Base-by-base conservation (phyloP, 83 land plant species). In the Picea abies region DNA sequence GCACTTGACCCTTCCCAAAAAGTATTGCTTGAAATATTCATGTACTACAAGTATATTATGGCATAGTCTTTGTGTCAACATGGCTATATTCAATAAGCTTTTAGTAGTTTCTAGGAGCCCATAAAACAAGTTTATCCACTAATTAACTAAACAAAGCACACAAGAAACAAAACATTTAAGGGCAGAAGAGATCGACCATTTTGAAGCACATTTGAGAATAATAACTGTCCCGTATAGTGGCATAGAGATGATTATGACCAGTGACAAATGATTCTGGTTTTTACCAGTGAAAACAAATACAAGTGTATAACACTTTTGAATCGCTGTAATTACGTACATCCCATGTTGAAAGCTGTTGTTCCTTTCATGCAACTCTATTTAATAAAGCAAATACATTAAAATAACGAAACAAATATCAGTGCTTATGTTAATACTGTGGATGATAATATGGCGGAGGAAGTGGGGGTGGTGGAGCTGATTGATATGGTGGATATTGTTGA, bases 401-500 rank as follows among this genome's bases (percentile, higher is more conserved):
- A 19, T 39, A 73, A 73, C 11, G 12, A 39, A 44, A 39, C 52
- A 73, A 44, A 3, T 2, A 20, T 5, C 10, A 41, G 3, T 44
- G 11, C 17, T 15, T 44, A 49, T 9, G 17, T 56, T 52, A 56
- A 69, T n/a, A 72, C 41, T 62, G 82, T 3, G 69, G 71, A 16
- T 61, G 82, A 68, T 68, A 72, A 71, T 81, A 60, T 5, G 56
- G 23, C 1, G 41, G 83, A 10, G 60, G 66, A 2, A 79, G 63
- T 82, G 84, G 26, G 17, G 64, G 29, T 22, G 66, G 81, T 60
- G 83, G 61, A 12, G 29, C 60, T 20, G 84, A 65, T 4, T 35
- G 56, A 35, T 65, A 65, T 56, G 44, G 65, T 49, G 39, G 41
- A 60, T 82, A 58, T 73, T 72, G 84, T 60, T 73, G 79, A 76